A percentile compares a stretch with the other conserved stretches of the same genome.
These are phyloP conservation scores for Canavalia gladiata DNA, from an alignment of 306 rosid species.

Conservation along the genomic window DNA sequence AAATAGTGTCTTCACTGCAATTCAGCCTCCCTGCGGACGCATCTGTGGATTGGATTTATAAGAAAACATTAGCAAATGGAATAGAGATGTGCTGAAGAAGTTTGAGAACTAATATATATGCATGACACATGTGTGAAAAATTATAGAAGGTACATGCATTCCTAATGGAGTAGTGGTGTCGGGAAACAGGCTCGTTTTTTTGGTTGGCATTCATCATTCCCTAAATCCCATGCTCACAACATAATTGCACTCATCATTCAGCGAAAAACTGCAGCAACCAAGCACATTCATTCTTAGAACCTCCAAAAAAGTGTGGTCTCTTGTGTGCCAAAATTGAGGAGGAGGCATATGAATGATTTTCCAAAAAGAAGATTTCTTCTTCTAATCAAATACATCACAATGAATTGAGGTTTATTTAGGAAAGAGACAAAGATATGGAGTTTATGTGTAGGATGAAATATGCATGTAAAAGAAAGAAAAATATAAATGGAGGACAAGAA, in stretches of 20 bases:
- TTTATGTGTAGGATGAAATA: too few species aligned
- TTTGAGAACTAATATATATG: too few species aligned
- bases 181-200: too few species aligned
- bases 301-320: too few species aligned
- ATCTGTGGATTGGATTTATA: constrained; percentile 4
- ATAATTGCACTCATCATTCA: neutral
- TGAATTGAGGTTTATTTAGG: too few species aligned
- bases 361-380: neutral
- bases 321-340: too few species aligned
- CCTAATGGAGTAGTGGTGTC: too few species aligned
- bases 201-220: too few species aligned
- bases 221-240: neutral
- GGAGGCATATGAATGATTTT: neutral
- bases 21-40: constrained; percentile 7
- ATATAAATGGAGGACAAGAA: too few species aligned
- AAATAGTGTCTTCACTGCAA: constrained; percentile 6
- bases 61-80: constrained; percentile 12
- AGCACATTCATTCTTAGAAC: neutral
- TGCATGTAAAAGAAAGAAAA: too few species aligned
- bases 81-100: neutral
- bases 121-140: neutral
- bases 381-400: neutral
- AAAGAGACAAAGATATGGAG: too few species aligned
- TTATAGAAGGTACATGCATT: neutral
- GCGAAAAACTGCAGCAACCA: neutral